phyloP scores from a whole-genome alignment of 768 basidiomycete species.

The Mycena filopes region DNA sequence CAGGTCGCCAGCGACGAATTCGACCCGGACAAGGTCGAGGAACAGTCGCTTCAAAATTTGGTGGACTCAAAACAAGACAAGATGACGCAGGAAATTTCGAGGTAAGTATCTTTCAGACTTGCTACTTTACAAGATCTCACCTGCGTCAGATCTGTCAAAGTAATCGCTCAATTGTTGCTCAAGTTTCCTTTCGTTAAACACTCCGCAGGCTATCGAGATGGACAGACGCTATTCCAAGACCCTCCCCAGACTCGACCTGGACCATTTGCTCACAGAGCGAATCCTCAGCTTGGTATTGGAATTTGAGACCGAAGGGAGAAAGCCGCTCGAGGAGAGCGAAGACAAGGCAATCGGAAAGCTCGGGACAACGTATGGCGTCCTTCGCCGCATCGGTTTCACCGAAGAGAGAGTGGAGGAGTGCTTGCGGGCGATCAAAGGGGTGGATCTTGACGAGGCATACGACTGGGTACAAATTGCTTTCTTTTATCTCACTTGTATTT shows the following conservation, averaged over 20 bases:
- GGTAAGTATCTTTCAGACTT: constrained; percentile 20
- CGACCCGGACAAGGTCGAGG: constrained; percentile 55
- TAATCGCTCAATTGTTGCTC: constrained; percentile 39
- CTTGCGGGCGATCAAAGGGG: constrained; percentile 66
- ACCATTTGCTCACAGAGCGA: constrained; percentile 64
- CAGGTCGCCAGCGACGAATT: constrained; percentile 40
- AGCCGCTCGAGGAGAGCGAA: constrained; percentile 62
- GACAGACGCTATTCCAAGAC: constrained; percentile 80
- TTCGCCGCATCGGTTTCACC: constrained; percentile 81
- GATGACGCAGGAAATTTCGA: constrained; percentile 84
- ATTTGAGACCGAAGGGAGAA: constrained; percentile 45
- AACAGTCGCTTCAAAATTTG: constrained; percentile 71
- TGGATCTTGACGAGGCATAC: constrained; percentile 88
- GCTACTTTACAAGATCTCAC: neutral
- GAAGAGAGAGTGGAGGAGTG: constrained; percentile 79
- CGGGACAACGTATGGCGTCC: constrained; percentile 83
- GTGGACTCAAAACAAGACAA: constrained; percentile 86
- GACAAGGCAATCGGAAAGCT: constrained; percentile 80
- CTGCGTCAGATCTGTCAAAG: constrained; percentile 68
- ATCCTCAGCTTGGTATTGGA: constrained; percentile 65
- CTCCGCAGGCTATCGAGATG: constrained; percentile 75
- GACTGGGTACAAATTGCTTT: constrained; percentile 79
- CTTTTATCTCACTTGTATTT: neutral
- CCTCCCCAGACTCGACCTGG: constrained; percentile 71
- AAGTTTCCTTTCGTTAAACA: constrained; percentile 36